A percentile compares a stretch with the other conserved stretches of the same genome.
Evolutionary conservation across 805 yeast species (phyloP).

Genomic region (Candida boleticola): DNA sequence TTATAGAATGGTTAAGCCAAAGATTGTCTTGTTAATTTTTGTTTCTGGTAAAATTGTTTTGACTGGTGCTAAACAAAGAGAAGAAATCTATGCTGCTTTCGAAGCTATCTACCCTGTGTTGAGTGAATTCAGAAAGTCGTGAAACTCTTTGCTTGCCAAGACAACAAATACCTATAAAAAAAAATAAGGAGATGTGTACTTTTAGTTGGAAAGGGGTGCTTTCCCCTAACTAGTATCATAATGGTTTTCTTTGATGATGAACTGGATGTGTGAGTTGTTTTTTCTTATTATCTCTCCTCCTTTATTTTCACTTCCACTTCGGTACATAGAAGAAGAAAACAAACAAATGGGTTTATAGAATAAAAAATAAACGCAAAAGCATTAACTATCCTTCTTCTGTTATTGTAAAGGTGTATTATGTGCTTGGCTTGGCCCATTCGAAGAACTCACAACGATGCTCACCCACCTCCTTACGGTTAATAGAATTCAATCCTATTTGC

Average conservation of each 20-base stretch:
- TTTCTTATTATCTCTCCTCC: constrained; percentile 1
- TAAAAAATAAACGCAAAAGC: no score
- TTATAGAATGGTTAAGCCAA: constrained; percentile 99
- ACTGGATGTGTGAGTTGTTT: constrained; percentile 3
- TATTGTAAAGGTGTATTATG: no score
- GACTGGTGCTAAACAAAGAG: constrained; percentile 98
- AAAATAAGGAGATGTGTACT: constrained; percentile 3
- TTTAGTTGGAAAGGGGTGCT: constrained; percentile 2
- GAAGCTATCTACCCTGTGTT: constrained; percentile 98
- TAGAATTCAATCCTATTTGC: constrained; percentile 3
- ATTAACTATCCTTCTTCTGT: no score
- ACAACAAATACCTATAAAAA: neutral
- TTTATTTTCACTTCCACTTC: neutral
- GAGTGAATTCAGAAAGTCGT: constrained; percentile 92
- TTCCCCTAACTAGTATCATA: neutral
- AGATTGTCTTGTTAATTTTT: constrained; percentile 90
- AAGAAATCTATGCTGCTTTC: constrained; percentile 96
- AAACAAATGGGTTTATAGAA: no score
- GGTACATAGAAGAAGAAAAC: constrained; percentile 2
- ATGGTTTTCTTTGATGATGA: no score
- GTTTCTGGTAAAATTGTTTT: constrained; percentile 96
- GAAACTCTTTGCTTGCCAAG: constrained; percentile 13
- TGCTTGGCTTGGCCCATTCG: constrained; percentile 5
- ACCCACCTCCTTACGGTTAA: constrained; percentile 4
- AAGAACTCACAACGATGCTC: constrained; percentile 14